phyloP scores from a whole-genome alignment of 2,329 filamentous ascomycete genomes.

The Xylaria sp. region DNA sequence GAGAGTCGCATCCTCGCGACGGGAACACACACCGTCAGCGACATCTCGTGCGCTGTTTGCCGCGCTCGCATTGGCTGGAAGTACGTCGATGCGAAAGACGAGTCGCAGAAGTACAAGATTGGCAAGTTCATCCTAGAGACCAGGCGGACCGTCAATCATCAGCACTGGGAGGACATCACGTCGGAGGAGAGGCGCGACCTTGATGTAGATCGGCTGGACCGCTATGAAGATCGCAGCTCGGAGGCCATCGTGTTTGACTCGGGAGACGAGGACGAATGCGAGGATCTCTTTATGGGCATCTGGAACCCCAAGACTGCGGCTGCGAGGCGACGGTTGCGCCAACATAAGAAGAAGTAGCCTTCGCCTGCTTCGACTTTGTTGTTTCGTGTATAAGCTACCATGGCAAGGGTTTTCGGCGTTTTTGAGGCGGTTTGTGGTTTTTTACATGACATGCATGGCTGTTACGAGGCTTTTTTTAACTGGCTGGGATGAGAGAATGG shows the following conservation, averaged over 20 bases:
- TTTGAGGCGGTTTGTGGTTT: background rate
- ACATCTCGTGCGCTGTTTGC: constrained; percentile 56
- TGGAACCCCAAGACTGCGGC: constrained; percentile 53
- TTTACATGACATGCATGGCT: background rate
- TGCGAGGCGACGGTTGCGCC: constrained; percentile 41
- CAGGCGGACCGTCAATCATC: constrained; percentile 48
- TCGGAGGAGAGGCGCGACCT: constrained; percentile 23
- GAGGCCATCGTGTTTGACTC: constrained; percentile 53
- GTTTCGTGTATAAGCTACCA: background rate
- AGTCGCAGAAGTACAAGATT: constrained; percentile 59
- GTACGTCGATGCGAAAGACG: constrained; percentile 58
- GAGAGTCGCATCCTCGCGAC: constrained; percentile 57
- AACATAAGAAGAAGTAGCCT: constrained; percentile 24
- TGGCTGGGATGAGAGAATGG: background rate
- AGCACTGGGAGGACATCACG: constrained; percentile 48
- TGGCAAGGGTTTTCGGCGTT: background rate
- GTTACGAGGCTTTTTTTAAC: background rate
- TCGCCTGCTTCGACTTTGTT: constrained; percentile 1
- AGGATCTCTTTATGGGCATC: constrained; percentile 57
- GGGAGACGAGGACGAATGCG: constrained; percentile 61
- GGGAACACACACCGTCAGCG: constrained; percentile 58
- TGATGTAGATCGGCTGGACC: constrained; percentile 19
- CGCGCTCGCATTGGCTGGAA: constrained; percentile 59
- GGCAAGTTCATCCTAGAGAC: constrained; percentile 65
- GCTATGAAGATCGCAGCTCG: constrained; percentile 11